Evolutionary conservation across 2,329 filamentous ascomycete genomes (phyloP), one percentile per base, ranked within the genome.

Genomic region (Cladobotryum mycophilum): DNA sequence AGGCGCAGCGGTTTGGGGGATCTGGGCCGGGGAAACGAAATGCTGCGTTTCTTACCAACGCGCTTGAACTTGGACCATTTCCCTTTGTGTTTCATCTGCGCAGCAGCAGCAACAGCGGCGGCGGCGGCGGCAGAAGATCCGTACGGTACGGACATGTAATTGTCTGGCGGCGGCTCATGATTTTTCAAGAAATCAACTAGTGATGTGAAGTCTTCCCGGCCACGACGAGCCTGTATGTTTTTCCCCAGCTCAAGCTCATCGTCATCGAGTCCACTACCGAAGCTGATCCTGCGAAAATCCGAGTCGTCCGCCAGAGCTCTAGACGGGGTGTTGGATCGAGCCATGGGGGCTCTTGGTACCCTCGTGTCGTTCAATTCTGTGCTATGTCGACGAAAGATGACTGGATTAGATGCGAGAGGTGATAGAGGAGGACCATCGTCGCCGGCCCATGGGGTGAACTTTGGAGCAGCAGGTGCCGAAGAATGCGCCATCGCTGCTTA

Each of bases 101-200:
- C n/a, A 12, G 38, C 9, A 12, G 38, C 9, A 20, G 13, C 37
- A 12, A 6, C 37, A 17, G 13, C 37, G 1, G 37, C 37, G 14
- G 37, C n/a, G 37, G 37, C 11, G 38, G 38, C 7, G 9, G 38
- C 15, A 25, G 63, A 53, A 36, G 59, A 53, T 33, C 58, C 55
- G 34, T 68, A 65, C 4, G 69, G 70, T 36, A 70, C 64, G 5
- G 76, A 76, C 73, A 79, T 78, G 58, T 66, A 71, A 59, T 79
- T 79, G 20, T 66, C 63, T 3, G 72, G 65, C 5, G 78, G 78
- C 1, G 77, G 76, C 22, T 73, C 66, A 18, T 71, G 70, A 40
- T 70, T 74, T 49, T 67, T 72, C 42, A 81, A 60, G 52, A 80
- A 80, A n/a, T 76, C 71, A 40, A 73, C 66, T 44, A 79, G 62